Conservation (phyloP, 2,329 filamentous ascomycete genomes). For the Penicillium sp. region DNA sequence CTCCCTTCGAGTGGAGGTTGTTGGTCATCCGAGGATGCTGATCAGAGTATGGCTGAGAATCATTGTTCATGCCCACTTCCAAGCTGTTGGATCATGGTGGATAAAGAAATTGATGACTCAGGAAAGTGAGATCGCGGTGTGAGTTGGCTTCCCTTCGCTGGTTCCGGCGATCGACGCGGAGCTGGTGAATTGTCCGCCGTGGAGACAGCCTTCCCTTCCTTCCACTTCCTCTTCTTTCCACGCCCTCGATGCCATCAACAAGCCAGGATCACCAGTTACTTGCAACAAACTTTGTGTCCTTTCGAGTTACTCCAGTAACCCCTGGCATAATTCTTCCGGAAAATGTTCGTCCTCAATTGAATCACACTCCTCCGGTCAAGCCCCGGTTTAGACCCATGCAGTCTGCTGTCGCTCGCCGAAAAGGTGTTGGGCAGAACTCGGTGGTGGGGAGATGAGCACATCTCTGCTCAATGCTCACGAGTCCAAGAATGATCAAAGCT, state of each 20-base stretch:
- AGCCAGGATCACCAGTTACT: neutral
- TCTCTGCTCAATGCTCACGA: conserved; percentile 1
- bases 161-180: conserved; percentile 10
- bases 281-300: conserved; percentile 7
- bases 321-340: neutral
- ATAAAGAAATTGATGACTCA: conserved; percentile 3
- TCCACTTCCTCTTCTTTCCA: conserved; percentile 11
- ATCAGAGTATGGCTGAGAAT: neutral
- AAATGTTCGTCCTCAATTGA: conserved; percentile 7
- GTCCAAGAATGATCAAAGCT: conserved; percentile 10
- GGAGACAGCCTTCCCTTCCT: neutral
- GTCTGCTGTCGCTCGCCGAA: conserved; percentile 30
- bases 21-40: neutral
- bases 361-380: conserved; percentile 21
- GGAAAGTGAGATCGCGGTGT: neutral
- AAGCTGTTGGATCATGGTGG: neutral
- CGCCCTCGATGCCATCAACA: neutral
- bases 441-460: conserved; percentile 19
- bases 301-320: conserved; percentile 13
- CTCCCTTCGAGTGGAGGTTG: neutral
- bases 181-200: conserved; percentile 13
- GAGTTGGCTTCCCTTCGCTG: neutral
- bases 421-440: conserved; percentile 36
- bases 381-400: conserved; percentile 28
- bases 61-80: neutral